These are phyloP conservation scores for Talaromyces nanjingensis DNA, from an alignment of 495 filamentous ascomycete species.

Conservation along the genomic window DNA sequence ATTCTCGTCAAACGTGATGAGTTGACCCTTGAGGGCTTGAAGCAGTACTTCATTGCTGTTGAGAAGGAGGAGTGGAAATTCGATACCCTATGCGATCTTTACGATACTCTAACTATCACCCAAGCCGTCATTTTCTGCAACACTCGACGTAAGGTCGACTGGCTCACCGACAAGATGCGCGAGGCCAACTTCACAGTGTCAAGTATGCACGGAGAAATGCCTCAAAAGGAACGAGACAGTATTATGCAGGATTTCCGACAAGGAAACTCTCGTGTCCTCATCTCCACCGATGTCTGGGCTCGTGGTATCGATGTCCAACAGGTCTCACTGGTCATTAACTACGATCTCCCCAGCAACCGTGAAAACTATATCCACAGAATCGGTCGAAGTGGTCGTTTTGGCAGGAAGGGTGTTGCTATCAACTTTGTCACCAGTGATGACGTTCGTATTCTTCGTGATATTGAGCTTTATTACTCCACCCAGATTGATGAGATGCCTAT, in stretches of 20 bases:
- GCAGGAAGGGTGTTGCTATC: slow-evolving; percentile 97
- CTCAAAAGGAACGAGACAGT: slow-evolving; percentile 90
- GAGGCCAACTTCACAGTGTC: slow-evolving; percentile 97
- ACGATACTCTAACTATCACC: slow-evolving; percentile 98
- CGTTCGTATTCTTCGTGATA: slow-evolving; percentile 94
- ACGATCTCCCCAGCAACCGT: slow-evolving; percentile 95
- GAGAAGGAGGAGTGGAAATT: slow-evolving; percentile 99
- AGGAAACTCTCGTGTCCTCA: slow-evolving; percentile 93
- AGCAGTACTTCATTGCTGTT: slow-evolving; percentile 99
- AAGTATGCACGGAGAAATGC: slow-evolving; percentile 99
- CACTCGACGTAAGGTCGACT: slow-evolving; percentile 98
- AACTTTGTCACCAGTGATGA: slow-evolving; percentile 99
- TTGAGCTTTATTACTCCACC: slow-evolving; percentile 94
- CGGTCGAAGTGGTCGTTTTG: slow-evolving; percentile 91
- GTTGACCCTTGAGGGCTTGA: slow-evolving; percentile 94
- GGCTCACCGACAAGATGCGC: slow-evolving; percentile 98
- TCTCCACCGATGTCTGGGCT: slow-evolving; percentile 95
- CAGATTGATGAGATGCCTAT: slow-evolving; percentile 99
- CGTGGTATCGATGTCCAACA: slow-evolving; percentile 99
- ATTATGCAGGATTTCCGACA: slow-evolving; percentile 99
- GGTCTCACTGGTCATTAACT: slow-evolving; percentile 99
- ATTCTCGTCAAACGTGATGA: slow-evolving; percentile 99
- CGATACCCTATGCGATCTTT: slow-evolving; percentile 98
- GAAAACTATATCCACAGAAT: slow-evolving; percentile 99
- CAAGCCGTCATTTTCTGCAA: slow-evolving; percentile 99